Percentiles rank a stretch among this genome's conserved stretches.
phyloP scores from a whole-genome alignment of 2,329 filamentous ascomycete species.

The Keithomyces neogunnii region DNA sequence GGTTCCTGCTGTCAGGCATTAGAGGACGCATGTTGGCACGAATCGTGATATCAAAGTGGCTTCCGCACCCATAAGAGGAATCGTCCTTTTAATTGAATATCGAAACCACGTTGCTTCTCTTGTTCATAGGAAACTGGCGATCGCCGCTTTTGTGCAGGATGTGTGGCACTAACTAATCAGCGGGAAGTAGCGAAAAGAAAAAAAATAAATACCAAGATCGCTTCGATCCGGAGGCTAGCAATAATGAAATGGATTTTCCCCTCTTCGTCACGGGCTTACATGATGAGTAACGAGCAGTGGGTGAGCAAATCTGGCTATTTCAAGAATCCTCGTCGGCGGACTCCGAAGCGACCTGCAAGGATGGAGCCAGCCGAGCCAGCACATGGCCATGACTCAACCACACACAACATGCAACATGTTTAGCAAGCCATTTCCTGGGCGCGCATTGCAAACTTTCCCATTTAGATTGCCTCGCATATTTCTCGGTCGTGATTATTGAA shows the following conservation, averaged over 20 bases:
- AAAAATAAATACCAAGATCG: neutral
- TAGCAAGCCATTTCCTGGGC: too few species aligned
- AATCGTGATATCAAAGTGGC: too few species aligned
- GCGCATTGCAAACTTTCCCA: too few species aligned
- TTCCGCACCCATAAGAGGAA: too few species aligned
- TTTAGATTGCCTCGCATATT: too few species aligned
- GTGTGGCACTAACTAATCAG: neutral
- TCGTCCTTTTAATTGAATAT: too few species aligned
- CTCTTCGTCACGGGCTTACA: neutral
- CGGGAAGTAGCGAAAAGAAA: neutral
- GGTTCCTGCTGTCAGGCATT: too few species aligned
- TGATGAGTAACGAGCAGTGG: neutral
- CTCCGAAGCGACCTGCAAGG: neutral
- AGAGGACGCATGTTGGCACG: too few species aligned
- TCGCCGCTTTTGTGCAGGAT: neutral
- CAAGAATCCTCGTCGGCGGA: neutral
- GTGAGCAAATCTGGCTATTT: neutral
- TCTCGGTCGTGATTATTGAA: too few species aligned
- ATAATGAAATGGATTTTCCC: neutral
- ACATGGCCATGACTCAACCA: too few species aligned
- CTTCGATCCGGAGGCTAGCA: neutral
- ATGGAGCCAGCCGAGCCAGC: neutral
- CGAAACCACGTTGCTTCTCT: too few species aligned
- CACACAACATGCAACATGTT: too few species aligned
- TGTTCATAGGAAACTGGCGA: neutral